A percentile compares a stretch with the other conserved stretches of the same genome.
These are phyloP conservation scores for Saccharomycopsis selenospora DNA, from an alignment of 805 yeast genomes.

Conservation along the genomic window DNA sequence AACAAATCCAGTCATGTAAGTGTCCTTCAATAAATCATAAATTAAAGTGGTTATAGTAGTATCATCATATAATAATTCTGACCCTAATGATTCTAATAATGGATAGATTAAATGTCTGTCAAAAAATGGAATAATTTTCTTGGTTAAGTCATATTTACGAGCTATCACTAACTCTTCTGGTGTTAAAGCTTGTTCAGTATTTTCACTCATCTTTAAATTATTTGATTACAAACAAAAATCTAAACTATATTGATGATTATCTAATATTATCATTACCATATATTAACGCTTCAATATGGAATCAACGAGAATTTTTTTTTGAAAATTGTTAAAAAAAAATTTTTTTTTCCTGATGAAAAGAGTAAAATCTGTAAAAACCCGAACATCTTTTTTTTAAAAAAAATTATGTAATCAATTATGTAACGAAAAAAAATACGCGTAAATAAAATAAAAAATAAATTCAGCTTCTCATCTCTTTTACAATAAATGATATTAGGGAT, in stretches of 20 bases:
- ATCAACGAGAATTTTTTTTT: too few relatives aligned
- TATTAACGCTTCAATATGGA: too few relatives aligned
- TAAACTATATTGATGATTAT: too few relatives aligned
- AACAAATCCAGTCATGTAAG: constrained; percentile 47
- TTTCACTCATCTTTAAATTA: constrained; percentile 18
- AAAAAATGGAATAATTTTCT: constrained; percentile 47
- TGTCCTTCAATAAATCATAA: constrained; percentile 48
- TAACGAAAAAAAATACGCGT: too few relatives aligned
- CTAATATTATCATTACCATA: too few relatives aligned
- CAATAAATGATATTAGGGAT: background rate
- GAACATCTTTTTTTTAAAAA: too few relatives aligned
- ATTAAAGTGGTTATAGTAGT: constrained; percentile 39
- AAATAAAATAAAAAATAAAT: background rate
- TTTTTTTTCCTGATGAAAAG: too few relatives aligned
- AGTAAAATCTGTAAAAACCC: too few relatives aligned
- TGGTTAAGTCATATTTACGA: constrained; percentile 46
- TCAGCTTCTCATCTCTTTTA: background rate
- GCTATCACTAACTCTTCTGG: constrained; percentile 36
- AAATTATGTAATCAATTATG: too few relatives aligned
- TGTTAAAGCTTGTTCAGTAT: constrained; percentile 18
- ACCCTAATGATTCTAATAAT: constrained; percentile 40
- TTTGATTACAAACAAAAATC: too few relatives aligned
- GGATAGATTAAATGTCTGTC: constrained; percentile 57
- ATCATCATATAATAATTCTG: constrained; percentile 38
- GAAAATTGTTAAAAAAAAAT: too few relatives aligned